Base-by-base conservation (phyloP, 2,329 filamentous ascomycete species). In the Cladosporium colombiae region DNA sequence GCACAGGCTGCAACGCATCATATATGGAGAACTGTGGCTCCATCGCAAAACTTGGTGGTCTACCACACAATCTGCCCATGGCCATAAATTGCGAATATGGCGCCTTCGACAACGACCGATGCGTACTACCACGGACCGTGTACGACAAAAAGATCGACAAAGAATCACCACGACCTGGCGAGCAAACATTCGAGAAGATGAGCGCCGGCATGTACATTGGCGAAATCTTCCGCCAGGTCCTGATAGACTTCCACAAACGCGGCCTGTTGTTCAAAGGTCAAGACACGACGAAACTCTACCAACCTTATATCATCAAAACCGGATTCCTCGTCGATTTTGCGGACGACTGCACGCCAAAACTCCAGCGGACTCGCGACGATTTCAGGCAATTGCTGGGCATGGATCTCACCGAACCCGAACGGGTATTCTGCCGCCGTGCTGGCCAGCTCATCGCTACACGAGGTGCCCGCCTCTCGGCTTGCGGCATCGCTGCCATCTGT, bases 1-100 rank as follows among this genome's bases (percentile, higher is more conserved):
- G 93, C 71, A 97, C 93, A 5, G 93, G 93, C 55, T 96, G 93
- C 79, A 97, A 97, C 74, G 93, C 92, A 29, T 93, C 93, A 35
- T 97, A 97, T 81, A 93, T 97, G 89, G 93, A 97, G 78, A 79
- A 93, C 72, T 88, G 87, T 67, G 90, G 90, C 68, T 91, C 88
- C 6, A 91, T 97, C 69, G 91, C 91, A 67, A 97, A 96, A 83
- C 85, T 96, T 61, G 89, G 89, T 7, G 84, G 92, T 80, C 83
- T 96, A 31, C 89, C 91, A 23, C 80, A 89, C 1, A 89, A 95
- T 68, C 88, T 88, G 67, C 92, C 90, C 56, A 96, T 98, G 86
- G 93, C 92, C 58, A 97, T 98, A 83, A 98, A 98, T 84, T 97
- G 94, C 82, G 94, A 98, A 80, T 98, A 93, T 86, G 94, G 94